phyloP scores from a whole-genome alignment of 805 yeast species.

The Starmera caribaea region DNA sequence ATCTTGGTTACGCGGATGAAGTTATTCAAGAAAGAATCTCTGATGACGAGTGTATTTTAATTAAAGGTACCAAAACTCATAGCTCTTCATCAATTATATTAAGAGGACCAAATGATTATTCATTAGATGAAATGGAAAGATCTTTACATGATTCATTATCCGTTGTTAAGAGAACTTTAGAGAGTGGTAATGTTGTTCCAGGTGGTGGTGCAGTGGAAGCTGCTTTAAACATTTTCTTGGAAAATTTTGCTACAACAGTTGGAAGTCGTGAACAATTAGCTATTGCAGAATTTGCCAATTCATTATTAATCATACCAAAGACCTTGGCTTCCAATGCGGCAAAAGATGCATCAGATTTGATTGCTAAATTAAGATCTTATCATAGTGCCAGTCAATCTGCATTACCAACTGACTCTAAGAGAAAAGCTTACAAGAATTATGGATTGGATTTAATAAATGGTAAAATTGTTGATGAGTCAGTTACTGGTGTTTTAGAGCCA shows the following conservation, averaged over 20 bases:
- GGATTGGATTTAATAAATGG: constrained; percentile 91
- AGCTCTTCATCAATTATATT: constrained; percentile 85
- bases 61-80: constrained; percentile 89
- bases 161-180: constrained; percentile 93
- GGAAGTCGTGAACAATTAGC: constrained; percentile 98
- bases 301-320: constrained; percentile 87
- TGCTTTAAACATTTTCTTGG: constrained; percentile 88
- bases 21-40: constrained; percentile 81
- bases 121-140: constrained; percentile 97
- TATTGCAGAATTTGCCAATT: constrained; percentile 92
- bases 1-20: constrained; percentile 90
- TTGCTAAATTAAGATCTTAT: constrained; percentile 91
- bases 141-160: constrained; percentile 89
- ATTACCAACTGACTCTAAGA: constrained; percentile 70
- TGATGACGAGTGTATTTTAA: constrained; percentile 93
- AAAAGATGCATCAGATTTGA: constrained; percentile 88
- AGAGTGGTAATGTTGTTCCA: constrained; percentile 89
- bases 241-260: constrained; percentile 94
- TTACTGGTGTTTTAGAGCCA: constrained; percentile 90
- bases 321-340: constrained; percentile 97
- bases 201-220: constrained; percentile 99
- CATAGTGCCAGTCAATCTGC: constrained; percentile 94
- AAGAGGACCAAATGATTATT: constrained; percentile 93
- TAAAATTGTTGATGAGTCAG: constrained; percentile 77
- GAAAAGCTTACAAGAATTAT: constrained; percentile 78